These are phyloP conservation scores for Cokeromyces recurvatus DNA, from an alignment of 371 early-diverging fungal species.

Conservation along the genomic window DNA sequence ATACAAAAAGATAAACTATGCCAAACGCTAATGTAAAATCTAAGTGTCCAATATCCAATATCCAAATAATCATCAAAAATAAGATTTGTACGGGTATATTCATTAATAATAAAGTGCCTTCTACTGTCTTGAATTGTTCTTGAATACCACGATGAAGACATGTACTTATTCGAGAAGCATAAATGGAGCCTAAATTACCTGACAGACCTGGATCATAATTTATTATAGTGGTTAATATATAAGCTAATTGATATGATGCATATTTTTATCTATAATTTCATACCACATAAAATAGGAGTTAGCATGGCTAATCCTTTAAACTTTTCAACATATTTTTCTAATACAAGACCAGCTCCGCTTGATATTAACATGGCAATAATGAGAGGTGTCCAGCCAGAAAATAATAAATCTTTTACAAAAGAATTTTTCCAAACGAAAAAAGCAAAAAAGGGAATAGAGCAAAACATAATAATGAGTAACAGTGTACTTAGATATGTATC, in stretches of 20 bases:
- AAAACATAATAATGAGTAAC: conserved; percentile 42
- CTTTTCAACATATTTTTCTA: conserved; percentile 72
- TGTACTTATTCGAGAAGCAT: conserved; percentile 81
- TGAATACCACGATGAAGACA: conserved; percentile 62
- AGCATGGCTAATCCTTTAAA: conserved; percentile 75
- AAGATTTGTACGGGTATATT: conserved; percentile 71
- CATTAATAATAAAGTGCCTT: conserved; percentile 60
- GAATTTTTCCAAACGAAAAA: conserved; percentile 52
- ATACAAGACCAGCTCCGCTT: conserved; percentile 75
- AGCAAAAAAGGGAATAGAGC: conserved; percentile 54
- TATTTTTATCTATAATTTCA: no score
- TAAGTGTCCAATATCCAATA: conserved; percentile 53
- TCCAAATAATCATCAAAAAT: conserved; percentile 59
- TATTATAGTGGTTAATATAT: no score
- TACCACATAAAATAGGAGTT: conserved; percentile 71
- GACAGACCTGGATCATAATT: conserved; percentile 50
- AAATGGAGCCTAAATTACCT: conserved; percentile 84
- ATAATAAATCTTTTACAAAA: conserved; percentile 59
- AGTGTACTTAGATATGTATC: conserved; percentile 44
- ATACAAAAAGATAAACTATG: conserved; percentile 40
- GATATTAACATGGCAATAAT: conserved; percentile 78
- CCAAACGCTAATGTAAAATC: conserved; percentile 36
- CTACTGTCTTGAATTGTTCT: conserved; percentile 53
- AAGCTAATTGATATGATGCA: no score
- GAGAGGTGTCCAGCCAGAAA: conserved; percentile 80